Evolutionary conservation across 768 basidiomycete genomes (phyloP), one percentile per base, ranked within the genome.

Genomic region (Rhizopogon vinicolor): DNA sequence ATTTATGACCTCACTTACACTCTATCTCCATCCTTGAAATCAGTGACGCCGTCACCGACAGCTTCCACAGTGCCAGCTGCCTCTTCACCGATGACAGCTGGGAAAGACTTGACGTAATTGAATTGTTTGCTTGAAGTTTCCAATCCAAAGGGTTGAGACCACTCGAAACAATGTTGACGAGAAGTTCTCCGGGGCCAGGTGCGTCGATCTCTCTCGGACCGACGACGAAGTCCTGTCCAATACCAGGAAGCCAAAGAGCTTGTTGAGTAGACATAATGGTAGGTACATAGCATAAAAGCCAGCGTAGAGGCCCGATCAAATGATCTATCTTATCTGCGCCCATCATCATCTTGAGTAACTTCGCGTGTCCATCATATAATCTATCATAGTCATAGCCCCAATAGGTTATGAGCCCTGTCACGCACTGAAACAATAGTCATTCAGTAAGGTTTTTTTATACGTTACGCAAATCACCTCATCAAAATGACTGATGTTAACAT

Each of bases 101-200:
- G 79, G 54, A 56, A 81, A 3, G 63, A 51, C n/a, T 72, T 56
- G n/a, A 78, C 43, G 9, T 58, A 1, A 44, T 51, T 48, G 18
- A 58, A 56, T 2, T 54, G 55, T 1, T 10, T 12, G 33, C 58
- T 41, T 54, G 60, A 28, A 67, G 59, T 50, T 63, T 69, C 66
- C 66, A 67, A 52, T 83, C 80, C 8, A 72, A 58, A 5, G 81
- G 80, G 57, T 81, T 79, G 19, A 81, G 58, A 3, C 73, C 71
- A 0, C 72, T 68, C 1, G 78, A 68, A 43, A 70, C 58, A 44
- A 79, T 58, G 56, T 73, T 74, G 60, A 79, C 68, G 31, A 80
- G 69, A 29, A 79, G 51, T 51, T 80, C 75, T 29, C 73, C 74
- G 3, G 72, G 66, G 0, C 73, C 72, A 5, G 79, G 78, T 13